A percentile compares a stretch with the other conserved stretches of the same genome.
Conservation (phyloP, 2,329 filamentous ascomycete genomes). For the Ophiostoma himal-ulmi region DNA sequence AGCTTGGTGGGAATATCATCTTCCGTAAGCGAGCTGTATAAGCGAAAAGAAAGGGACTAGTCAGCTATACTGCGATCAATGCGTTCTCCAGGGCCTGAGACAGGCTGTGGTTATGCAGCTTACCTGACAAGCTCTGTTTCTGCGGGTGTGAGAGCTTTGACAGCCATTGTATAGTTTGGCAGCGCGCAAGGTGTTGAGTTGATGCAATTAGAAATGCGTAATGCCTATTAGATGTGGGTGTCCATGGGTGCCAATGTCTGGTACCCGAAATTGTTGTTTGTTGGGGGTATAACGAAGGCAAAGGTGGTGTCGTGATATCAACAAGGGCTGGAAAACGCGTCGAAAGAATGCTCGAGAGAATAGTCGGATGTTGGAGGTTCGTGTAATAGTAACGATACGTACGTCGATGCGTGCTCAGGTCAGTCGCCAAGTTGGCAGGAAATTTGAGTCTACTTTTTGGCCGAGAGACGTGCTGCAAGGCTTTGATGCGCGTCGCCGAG, state of each 20-base stretch:
- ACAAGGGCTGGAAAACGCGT: background rate
- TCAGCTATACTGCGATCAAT: background rate
- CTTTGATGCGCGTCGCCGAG: slow-evolving; percentile 7
- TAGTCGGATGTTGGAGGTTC: too few species aligned
- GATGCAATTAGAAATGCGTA: background rate
- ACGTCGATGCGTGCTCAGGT: background rate
- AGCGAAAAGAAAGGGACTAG: background rate
- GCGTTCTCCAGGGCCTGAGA: background rate
- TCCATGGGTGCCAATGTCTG: slow-evolving; percentile 16
- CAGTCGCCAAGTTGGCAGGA: background rate
- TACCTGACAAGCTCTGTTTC: slow-evolving; percentile 57
- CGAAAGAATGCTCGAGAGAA: background rate
- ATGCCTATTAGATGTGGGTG: slow-evolving; percentile 3
- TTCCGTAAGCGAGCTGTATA: slow-evolving; percentile 61
- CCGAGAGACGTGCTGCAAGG: slow-evolving; percentile 10
- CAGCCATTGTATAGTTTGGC: slow-evolving; percentile 23
- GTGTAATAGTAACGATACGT: background rate
- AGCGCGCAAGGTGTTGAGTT: background rate
- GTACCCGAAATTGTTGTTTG: background rate
- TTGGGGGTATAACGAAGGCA: background rate
- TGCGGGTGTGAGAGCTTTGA: slow-evolving; percentile 40
- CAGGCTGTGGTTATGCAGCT: slow-evolving; percentile 22
- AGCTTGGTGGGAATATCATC: slow-evolving; percentile 95
- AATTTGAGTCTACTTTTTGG: background rate
- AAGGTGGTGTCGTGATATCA: slow-evolving; percentile 5